Evolutionary conservation across 2,329 filamentous ascomycete genomes (phyloP).

Genomic region (Paracoccidioides lutzii): DNA sequence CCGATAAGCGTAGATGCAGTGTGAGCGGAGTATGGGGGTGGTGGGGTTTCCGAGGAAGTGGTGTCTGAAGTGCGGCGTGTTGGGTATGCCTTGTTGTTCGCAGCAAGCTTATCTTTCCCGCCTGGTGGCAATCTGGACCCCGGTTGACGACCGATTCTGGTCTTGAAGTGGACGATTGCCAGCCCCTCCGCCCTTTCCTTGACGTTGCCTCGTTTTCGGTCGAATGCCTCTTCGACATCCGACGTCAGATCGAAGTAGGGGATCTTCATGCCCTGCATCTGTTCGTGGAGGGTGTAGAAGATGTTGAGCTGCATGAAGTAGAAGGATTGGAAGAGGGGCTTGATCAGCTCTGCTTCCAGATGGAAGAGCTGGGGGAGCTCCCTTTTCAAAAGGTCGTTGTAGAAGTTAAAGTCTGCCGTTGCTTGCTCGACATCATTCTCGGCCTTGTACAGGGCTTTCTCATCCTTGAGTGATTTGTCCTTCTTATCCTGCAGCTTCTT

Average conservation of each 20-base stretch:
- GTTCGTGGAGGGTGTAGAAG: slow-evolving; percentile 95
- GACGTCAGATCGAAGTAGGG: slow-evolving; percentile 90
- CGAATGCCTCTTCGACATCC: slow-evolving; percentile 84
- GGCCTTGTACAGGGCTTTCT: slow-evolving; percentile 92
- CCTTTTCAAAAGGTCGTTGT: slow-evolving; percentile 92
- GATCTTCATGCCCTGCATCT: slow-evolving; percentile 95
- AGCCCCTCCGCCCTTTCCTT: slow-evolving; percentile 78
- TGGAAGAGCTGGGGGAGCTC: slow-evolving; percentile 84
- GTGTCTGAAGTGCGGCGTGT: slow-evolving; percentile 29
- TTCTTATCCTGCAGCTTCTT: slow-evolving; percentile 98
- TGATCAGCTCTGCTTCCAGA: slow-evolving; percentile 88
- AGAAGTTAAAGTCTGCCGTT: slow-evolving; percentile 94
- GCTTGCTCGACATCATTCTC: slow-evolving; percentile 83
- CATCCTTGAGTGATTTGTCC: slow-evolving; percentile 88
- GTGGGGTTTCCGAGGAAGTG: slow-evolving; percentile 45
- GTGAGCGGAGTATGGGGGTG: slow-evolving; percentile 56
- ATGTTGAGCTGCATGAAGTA: slow-evolving; percentile 99
- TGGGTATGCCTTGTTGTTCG: slow-evolving; percentile 25
- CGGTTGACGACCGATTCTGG: slow-evolving; percentile 50
- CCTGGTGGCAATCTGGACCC: slow-evolving; percentile 20
- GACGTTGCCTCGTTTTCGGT: slow-evolving; percentile 76
- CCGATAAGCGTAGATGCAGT: slow-evolving; percentile 23
- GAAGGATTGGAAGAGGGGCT: slow-evolving; percentile 94
- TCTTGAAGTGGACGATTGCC: slow-evolving; percentile 81
- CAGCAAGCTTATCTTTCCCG: slow-evolving; percentile 24